Evolutionary conservation across 1,284 basidiomycete species (phyloP).

Genomic region (Puccinia horiana): DNA sequence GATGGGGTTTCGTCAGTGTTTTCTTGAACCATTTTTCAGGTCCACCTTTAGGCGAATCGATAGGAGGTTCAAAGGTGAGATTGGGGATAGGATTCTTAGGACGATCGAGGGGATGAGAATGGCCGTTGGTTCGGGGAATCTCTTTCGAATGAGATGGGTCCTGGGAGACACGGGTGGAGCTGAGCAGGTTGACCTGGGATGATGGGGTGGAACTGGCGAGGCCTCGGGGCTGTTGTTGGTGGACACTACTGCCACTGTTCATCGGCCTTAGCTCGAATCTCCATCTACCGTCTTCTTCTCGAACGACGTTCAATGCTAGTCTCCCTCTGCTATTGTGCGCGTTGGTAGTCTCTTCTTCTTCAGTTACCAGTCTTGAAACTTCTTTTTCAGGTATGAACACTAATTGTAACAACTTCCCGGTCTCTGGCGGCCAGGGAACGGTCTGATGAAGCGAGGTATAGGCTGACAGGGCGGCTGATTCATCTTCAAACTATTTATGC

Average conservation of each 20-base stretch:
- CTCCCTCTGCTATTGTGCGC: background rate
- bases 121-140: background rate
- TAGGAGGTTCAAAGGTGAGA: background rate
- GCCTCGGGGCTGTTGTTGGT: conserved; percentile 12
- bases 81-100: background rate
- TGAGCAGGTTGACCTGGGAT: background rate
- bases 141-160: background rate
- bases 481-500: conserved; percentile 14
- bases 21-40: conserved; percentile 41
- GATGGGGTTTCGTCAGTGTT: conserved; percentile 20
- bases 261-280: conserved; percentile 20
- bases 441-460: conserved; percentile 33
- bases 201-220: conserved; percentile 10
- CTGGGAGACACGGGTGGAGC: background rate
- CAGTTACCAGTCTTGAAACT: background rate
- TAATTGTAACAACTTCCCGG: conserved; percentile 18
- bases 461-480: background rate
- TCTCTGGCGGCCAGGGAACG: conserved; percentile 24
- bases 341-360: conserved; percentile 12
- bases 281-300: background rate
- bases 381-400: conserved; percentile 20
- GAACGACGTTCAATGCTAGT: background rate
- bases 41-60: conserved; percentile 28
- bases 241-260: background rate
- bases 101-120: background rate